Evolutionary conservation across 2,329 filamentous ascomycete genomes (phyloP).

Genomic region (Tetracladium maxilliforme): DNA sequence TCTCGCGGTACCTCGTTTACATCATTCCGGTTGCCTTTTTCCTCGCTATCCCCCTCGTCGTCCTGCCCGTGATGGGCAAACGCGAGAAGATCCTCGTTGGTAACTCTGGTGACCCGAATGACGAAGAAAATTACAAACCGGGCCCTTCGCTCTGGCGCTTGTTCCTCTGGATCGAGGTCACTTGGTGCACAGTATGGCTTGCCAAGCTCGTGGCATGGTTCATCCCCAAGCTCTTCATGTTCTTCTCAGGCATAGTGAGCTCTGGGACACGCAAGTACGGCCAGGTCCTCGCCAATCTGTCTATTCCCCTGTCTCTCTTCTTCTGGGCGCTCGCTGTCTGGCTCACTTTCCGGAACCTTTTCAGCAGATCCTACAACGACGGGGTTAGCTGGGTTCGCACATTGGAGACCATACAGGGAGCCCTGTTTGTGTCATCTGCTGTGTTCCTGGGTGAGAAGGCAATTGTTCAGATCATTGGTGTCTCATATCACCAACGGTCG

Average conservation of each 20-base stretch:
- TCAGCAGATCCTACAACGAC: no score
- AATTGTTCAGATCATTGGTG: conserved; percentile 69
- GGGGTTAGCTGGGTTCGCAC: conserved; percentile 36
- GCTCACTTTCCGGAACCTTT: conserved; percentile 45
- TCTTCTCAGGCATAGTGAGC: conserved; percentile 54
- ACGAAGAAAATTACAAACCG: conserved; percentile 9
- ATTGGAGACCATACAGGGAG: conserved; percentile 50
- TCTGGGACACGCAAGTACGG: conserved; percentile 58
- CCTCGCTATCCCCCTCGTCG: conserved; percentile 45
- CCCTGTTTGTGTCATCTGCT: conserved; percentile 51
- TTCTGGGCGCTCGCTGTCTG: conserved; percentile 51
- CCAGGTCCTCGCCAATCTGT: conserved; percentile 45
- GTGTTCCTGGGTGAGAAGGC: conserved; percentile 66
- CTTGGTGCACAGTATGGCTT: conserved; percentile 53
- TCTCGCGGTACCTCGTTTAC: conserved; percentile 55
- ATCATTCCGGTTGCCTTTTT: conserved; percentile 47
- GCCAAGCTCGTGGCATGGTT: conserved; percentile 49
- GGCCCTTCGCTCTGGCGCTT: conserved; percentile 42
- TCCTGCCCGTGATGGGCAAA: conserved; percentile 30
- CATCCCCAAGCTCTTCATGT: conserved; percentile 49
- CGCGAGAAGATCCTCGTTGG: conserved; percentile 21
- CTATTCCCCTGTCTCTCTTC: conserved; percentile 53
- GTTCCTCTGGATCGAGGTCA: conserved; percentile 54
- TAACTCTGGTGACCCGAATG: conserved; percentile 6
- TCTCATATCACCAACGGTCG: conserved; percentile 74